A percentile compares a stretch with the other conserved stretches of the same genome.
Conservation (phyloP, 805 yeast genomes). For the Suhomyces sp. region DNA sequence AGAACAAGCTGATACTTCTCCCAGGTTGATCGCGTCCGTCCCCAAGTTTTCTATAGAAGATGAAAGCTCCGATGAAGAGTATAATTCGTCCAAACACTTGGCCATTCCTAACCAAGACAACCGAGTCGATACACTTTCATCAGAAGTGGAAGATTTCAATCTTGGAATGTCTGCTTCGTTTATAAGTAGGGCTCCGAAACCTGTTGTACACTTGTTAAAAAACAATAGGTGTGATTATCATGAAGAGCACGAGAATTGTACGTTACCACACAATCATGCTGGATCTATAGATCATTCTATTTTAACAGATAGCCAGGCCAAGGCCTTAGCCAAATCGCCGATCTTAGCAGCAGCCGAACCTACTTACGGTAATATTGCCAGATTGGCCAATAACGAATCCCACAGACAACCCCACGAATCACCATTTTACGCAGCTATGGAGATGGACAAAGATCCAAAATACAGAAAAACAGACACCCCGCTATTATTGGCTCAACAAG, state of each 20-base stretch:
- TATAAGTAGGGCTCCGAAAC: conserved; percentile 37
- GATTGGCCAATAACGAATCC: conserved; percentile 35
- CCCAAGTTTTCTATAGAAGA: background rate
- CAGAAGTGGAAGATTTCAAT: conserved; percentile 31
- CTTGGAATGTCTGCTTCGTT: conserved; percentile 41
- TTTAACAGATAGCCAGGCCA: conserved; percentile 50
- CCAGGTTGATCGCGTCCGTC: background rate
- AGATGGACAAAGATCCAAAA: conserved; percentile 10
- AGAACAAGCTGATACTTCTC: background rate
- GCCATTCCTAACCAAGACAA: background rate
- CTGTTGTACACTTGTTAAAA: conserved; percentile 32
- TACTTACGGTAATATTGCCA: conserved; percentile 44
- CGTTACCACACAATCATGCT: conserved; percentile 29
- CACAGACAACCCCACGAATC: conserved; percentile 22
- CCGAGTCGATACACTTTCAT: conserved; percentile 9
- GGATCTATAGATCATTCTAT: conserved; percentile 23
- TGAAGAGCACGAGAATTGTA: conserved; percentile 30
- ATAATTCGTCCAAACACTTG: background rate
- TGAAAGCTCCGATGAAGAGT: conserved; percentile 3
- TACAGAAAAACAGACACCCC: conserved; percentile 26
- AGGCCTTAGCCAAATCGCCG: conserved; percentile 55
- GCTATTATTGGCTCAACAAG: conserved; percentile 40
- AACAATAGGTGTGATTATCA: conserved; percentile 11
- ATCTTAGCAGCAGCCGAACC: conserved; percentile 60
- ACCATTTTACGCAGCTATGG: conserved; percentile 20